phyloP scores from a whole-genome alignment of 768 basidiomycete species.

The Boletus speciosus region DNA sequence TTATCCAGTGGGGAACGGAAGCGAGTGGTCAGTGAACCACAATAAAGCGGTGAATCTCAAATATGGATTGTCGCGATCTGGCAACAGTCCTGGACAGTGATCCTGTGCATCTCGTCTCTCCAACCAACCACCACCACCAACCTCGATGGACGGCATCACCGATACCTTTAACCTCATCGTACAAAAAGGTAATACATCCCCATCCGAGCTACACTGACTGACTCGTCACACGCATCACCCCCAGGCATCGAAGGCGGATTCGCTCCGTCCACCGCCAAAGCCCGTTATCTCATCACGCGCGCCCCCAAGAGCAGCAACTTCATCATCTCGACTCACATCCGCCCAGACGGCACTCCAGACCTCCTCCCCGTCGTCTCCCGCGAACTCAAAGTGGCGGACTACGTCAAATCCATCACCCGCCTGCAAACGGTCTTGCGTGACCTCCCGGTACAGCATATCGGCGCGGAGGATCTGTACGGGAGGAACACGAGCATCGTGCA shows the following conservation, averaged over 20 bases:
- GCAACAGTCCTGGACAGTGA: too few species aligned
- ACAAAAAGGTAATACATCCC: constrained; percentile 33
- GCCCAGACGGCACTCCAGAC: constrained; percentile 46
- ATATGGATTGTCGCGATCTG: too few species aligned
- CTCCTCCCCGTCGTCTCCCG: constrained; percentile 36
- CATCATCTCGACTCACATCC: constrained; percentile 44
- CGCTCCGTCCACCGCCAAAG: constrained; percentile 60
- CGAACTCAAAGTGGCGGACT: constrained; percentile 35
- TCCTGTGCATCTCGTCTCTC: not conserved
- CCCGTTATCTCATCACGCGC: constrained; percentile 51
- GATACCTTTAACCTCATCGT: constrained; percentile 2
- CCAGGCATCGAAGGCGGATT: constrained; percentile 54
- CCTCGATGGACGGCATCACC: not conserved
- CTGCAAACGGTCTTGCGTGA: constrained; percentile 56
- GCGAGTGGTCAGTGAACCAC: too few species aligned
- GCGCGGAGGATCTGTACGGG: constrained; percentile 72
- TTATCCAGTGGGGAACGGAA: too few species aligned
- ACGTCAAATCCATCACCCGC: constrained; percentile 21
- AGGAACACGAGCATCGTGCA: constrained; percentile 63
- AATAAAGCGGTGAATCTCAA: too few species aligned
- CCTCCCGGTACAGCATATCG: constrained; percentile 39
- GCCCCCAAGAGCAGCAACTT: constrained; percentile 34
- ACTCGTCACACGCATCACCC: not conserved
- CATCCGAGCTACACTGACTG: not conserved
- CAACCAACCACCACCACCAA: not conserved